phyloP scores from a whole-genome alignment of 2,329 filamentous ascomycete species.

The Clarireedia paspali region DNA sequence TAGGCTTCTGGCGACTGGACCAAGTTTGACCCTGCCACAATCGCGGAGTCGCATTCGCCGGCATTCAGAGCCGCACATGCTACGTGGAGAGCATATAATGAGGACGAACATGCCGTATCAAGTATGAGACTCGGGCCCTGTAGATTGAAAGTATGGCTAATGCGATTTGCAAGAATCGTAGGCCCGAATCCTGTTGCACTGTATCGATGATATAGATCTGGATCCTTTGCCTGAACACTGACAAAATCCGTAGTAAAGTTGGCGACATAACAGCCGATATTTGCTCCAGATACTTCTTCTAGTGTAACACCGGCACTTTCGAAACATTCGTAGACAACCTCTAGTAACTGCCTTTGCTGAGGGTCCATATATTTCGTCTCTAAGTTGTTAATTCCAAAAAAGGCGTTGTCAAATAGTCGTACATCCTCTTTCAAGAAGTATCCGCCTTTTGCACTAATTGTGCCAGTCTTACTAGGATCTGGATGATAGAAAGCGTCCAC shows the following conservation, averaged over 20 bases:
- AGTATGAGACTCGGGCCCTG: slow-evolving; percentile 27
- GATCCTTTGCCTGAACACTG: slow-evolving; percentile 8
- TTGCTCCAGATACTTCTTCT: slow-evolving; percentile 11
- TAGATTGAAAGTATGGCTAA: neutral
- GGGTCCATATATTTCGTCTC: neutral
- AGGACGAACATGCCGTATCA: slow-evolving; percentile 39
- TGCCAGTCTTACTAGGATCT: too few species aligned
- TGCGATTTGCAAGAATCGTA: slow-evolving; percentile 21
- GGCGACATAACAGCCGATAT: slow-evolving; percentile 17
- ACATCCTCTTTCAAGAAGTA: slow-evolving; percentile 23
- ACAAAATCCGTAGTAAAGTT: slow-evolving; percentile 5
- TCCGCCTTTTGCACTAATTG: slow-evolving; percentile 4
- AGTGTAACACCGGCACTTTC: neutral
- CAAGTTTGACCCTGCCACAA: slow-evolving; percentile 18
- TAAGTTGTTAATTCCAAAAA: neutral
- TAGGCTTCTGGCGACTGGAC: slow-evolving; percentile 9
- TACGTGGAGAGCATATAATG: slow-evolving; percentile 34
- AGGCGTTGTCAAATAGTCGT: slow-evolving; percentile 13
- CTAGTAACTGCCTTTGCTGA: slow-evolving; percentile 1
- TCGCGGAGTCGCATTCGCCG: slow-evolving; percentile 30
- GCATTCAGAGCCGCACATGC: slow-evolving; percentile 35
- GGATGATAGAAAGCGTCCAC: too few species aligned
- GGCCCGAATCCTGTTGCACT: slow-evolving; percentile 3
- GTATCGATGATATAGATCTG: slow-evolving; percentile 24
- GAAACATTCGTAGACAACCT: slow-evolving; percentile 1